Evolutionary conservation across 352 stramenopile species (phyloP).

Genomic region (Phytophthora idaei): DNA sequence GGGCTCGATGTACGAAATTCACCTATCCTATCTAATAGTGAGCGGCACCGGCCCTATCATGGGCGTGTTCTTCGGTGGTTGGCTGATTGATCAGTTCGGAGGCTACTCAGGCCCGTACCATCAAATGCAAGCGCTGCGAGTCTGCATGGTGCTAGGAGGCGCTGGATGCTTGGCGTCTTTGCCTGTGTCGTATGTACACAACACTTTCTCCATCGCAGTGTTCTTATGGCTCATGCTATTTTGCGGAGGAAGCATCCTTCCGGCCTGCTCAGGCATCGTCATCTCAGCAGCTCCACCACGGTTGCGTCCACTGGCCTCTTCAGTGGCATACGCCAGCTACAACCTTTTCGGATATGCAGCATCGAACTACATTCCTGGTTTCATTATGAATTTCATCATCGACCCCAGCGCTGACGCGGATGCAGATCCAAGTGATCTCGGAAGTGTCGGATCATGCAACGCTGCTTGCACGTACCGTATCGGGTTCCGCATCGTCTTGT

Average conservation of each 20-base stretch:
- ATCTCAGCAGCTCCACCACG: constrained; percentile 70
- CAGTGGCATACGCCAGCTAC: constrained; percentile 81
- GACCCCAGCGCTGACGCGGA: constrained; percentile 39
- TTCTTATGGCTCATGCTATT: constrained; percentile 90
- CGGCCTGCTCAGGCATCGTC: constrained; percentile 85
- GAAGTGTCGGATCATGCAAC: constrained; percentile 46
- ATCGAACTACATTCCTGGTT: constrained; percentile 83
- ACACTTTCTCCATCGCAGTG: constrained; percentile 64
- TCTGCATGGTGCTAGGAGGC: constrained; percentile 75
- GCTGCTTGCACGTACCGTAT: constrained; percentile 81
- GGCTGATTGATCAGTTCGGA: constrained; percentile 81
- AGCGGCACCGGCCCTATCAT: constrained; percentile 80
- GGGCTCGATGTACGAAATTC: constrained; percentile 81
- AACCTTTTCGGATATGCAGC: constrained; percentile 87
- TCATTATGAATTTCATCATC: constrained; percentile 87
- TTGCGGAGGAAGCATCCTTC: constrained; percentile 70
- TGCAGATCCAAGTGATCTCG: constrained; percentile 22
- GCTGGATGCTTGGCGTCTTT: constrained; percentile 54
- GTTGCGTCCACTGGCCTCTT: constrained; percentile 74
- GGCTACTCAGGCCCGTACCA: constrained; percentile 75
- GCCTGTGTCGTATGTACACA: constrained; percentile 73
- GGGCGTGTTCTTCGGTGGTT: constrained; percentile 87
- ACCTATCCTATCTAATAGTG: constrained; percentile 75
- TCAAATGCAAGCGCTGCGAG: constrained; percentile 66
- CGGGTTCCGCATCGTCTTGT: constrained; percentile 82